Evolutionary conservation across 2,329 filamentous ascomycete species (phyloP), one percentile per base, ranked within the genome.

Genomic region (Talaromyces amestolkiae): DNA sequence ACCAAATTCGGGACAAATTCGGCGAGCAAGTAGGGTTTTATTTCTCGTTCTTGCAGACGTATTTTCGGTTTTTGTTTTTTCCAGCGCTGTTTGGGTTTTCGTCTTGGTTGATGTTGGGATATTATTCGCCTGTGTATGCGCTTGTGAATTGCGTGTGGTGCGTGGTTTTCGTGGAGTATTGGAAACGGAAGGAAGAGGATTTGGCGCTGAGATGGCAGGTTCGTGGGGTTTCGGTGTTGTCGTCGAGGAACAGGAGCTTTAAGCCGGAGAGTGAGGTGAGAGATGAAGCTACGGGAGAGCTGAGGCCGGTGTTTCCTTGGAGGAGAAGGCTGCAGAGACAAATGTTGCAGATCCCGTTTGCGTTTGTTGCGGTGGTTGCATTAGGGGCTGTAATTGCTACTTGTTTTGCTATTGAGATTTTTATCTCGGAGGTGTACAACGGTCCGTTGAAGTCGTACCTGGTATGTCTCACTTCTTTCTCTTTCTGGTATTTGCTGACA

Each of bases 361-460:
- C 93, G 0, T 73, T 97, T 11, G 83, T 87, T n/a, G 93, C 93
- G 37, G 81, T 89, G 5, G 69, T 87, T 39, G 86, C 90, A 1
- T 84, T 99, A 11, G 95, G 94, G 2, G 88, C 88, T n/a, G 84
- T 99, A 67, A 97, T 98, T 70, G 89, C 91, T 9, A 89, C 88
- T 15, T 96, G 92, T 77, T 98, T 98, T 77, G 91, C 89, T 3
- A 94, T 99, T 70, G 95, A 99, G 77, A 93, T 99, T 58, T 98
- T 98, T 79, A 92, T 99, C 71, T 93, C 91, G 0, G 93, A 99
- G 78, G 88, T 99, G 33, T 99, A 99, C 77, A 87, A 89, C 69
- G 95, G 95, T 0, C 93, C 94, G 0, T 87, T 97, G 68, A 97
- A 98, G 80, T 85, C 87, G 43, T 89, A 96, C 66, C 76, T 99